Base-by-base conservation (phyloP, 2,329 filamentous ascomycete genomes). In the Hypoxylon sp. region DNA sequence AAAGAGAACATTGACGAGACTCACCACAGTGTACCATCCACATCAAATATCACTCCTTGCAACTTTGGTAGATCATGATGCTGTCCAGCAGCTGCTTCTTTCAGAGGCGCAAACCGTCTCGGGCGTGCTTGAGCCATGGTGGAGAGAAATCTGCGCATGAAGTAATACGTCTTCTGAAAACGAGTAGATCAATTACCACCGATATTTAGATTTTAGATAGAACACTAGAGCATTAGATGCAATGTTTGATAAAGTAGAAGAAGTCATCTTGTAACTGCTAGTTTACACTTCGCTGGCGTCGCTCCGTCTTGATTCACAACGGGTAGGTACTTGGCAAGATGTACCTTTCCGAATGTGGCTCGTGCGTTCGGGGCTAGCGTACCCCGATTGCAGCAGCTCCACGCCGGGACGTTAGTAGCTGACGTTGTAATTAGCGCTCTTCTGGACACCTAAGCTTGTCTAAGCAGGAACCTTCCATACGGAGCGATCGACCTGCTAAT, bases 1-100 rank as follows among this genome's bases (percentile, higher is more conserved):
- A 6, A 12, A 13, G 5, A 25, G n/a, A 25, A 13, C 7, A 25
- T 6, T n/a, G n/a, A n/a, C n/a, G n/a, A 9, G 13, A 77, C 86
- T 74, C 73, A 95, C 92, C 88, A 97, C 53, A 97, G 73, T 16
- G 93, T 99, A 3, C 93, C 93, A 71, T 99, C 93, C 57, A 99
- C 90, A 73, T 99, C 93, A 72, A 97, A 97, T 9, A 97, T 79
- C 1, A 88, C 73, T 3, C 85, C 85, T 53, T 77, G 76, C 19
- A 88, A 70, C 48, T 67, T 74, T 2, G 80, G 79, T 15, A 71
- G 67, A 6, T 67, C 66, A 16, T 64, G 60, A 2, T 68, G 63
- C 4, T 70, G 58, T 7, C 54, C 56, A 7, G 64, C 60, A 4
- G 69, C 71, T 5, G 69, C 71, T 13, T 69, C 64, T 50, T 72